Evolutionary conservation across 164 flowering plant species (phyloP).

Genomic region (Tetracentron sinense): DNA sequence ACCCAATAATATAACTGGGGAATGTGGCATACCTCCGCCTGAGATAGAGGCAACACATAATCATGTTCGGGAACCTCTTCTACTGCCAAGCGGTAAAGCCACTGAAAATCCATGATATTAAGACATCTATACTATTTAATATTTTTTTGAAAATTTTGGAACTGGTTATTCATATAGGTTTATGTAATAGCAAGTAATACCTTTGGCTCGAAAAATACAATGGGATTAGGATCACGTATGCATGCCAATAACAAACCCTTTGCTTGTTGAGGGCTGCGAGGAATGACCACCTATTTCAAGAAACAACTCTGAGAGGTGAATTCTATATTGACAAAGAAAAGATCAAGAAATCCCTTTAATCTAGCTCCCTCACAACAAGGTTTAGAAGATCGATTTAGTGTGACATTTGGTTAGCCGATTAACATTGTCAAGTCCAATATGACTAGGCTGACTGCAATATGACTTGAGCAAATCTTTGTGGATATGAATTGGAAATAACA

Average conservation of each 20-base stretch:
- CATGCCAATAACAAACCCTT: constrained; percentile 83
- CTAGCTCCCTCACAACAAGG: neutral
- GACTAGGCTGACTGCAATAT: neutral
- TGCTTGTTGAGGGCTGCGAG: constrained; percentile 91
- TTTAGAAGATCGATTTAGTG: neutral
- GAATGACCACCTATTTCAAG: constrained; percentile 73
- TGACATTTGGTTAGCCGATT: neutral
- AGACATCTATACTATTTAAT: neutral
- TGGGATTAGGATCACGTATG: constrained; percentile 92
- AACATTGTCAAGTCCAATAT: neutral
- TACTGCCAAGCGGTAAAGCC: constrained; percentile 90
- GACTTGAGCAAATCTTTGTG: neutral
- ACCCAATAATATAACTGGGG: constrained; percentile 1
- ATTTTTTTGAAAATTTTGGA: neutral
- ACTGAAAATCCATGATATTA: constrained; percentile 46
- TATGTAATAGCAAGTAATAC: constrained; percentile 23
- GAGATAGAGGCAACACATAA: constrained; percentile 86
- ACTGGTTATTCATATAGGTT: neutral
- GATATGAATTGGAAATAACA: neutral
- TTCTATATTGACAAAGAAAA: neutral
- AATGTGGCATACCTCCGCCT: constrained; percentile 77
- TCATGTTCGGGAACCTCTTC: constrained; percentile 95
- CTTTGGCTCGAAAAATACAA: constrained; percentile 95
- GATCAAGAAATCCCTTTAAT: neutral
- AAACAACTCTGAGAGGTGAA: neutral